Evolutionary conservation across 2,329 filamentous ascomycete genomes (phyloP).

Genomic region (Monilinia laxa): DNA sequence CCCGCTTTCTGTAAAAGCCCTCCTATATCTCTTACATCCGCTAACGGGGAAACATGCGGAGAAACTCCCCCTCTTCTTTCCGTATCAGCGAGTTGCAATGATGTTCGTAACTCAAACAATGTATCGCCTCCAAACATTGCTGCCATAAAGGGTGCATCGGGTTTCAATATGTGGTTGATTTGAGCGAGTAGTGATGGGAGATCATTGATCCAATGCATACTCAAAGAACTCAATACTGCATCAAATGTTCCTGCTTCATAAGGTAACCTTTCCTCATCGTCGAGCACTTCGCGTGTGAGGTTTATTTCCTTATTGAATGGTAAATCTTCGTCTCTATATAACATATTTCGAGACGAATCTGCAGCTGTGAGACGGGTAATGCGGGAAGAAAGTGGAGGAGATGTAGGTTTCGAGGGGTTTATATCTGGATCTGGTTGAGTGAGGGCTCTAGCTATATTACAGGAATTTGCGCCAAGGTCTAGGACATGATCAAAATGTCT

Average conservation of each 20-base stretch:
- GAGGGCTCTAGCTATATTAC: conserved; percentile 85
- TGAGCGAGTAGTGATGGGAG: conserved; percentile 80
- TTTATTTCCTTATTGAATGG: conserved; percentile 73
- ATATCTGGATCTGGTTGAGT: conserved; percentile 67
- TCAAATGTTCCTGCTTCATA: conserved; percentile 79
- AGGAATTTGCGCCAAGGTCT: conserved; percentile 92
- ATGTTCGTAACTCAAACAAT: conserved; percentile 88
- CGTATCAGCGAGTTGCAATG: conserved; percentile 86
- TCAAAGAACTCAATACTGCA: conserved; percentile 83
- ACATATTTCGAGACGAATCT: conserved; percentile 74
- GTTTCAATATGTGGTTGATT: conserved; percentile 83
- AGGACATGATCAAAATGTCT: conserved; percentile 80
- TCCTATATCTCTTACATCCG: conserved; percentile 88
- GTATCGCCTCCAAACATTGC: conserved; percentile 97
- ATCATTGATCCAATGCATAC: conserved; percentile 97
- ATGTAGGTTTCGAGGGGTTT: conserved; percentile 51
- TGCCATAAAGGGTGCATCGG: conserved; percentile 86
- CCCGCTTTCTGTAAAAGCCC: conserved; percentile 82
- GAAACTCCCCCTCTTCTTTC: conserved; percentile 90
- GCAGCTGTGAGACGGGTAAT: conserved; percentile 75
- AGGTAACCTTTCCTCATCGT: conserved; percentile 71
- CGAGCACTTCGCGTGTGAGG: conserved; percentile 73
- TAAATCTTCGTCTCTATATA: conserved; percentile 75
- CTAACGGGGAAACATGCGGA: conserved; percentile 85
- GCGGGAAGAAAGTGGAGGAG: conserved; percentile 66